phyloP scores from a whole-genome alignment of 768 basidiomycete species.

The Suillus americanus region DNA sequence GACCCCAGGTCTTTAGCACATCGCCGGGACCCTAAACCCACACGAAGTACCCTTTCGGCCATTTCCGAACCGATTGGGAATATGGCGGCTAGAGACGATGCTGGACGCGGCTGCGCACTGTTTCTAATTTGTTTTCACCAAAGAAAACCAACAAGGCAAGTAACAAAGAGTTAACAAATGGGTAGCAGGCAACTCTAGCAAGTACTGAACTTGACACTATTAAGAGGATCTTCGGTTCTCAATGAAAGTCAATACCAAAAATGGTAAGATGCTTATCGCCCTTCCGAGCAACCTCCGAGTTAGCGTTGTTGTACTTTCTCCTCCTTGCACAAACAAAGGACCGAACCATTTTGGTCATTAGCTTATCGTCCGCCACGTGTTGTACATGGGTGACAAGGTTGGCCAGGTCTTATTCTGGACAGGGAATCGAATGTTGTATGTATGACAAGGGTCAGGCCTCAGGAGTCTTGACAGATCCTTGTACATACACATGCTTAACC shows the following conservation, averaged over 20 bases:
- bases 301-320: neutral
- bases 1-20: no score
- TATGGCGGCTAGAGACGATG: no score
- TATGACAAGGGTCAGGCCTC: constrained; percentile 18
- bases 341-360: constrained; percentile 2
- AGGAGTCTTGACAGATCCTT: neutral
- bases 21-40: no score
- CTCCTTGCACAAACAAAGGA: neutral
- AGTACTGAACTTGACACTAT: neutral
- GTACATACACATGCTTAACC: neutral
- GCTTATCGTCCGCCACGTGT: constrained; percentile 15
- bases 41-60: no score
- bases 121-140: no score
- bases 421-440: neutral
- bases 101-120: no score
- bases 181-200: no score
- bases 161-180: no score
- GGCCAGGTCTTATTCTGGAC: neutral
- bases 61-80: no score
- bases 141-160: no score
- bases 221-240: neutral
- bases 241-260: neutral
- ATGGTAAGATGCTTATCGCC: neutral
- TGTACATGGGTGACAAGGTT: neutral
- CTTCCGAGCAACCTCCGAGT: neutral